phyloP scores from a whole-genome alignment of 306 rosid species.

The Pyrus communis region DNA sequence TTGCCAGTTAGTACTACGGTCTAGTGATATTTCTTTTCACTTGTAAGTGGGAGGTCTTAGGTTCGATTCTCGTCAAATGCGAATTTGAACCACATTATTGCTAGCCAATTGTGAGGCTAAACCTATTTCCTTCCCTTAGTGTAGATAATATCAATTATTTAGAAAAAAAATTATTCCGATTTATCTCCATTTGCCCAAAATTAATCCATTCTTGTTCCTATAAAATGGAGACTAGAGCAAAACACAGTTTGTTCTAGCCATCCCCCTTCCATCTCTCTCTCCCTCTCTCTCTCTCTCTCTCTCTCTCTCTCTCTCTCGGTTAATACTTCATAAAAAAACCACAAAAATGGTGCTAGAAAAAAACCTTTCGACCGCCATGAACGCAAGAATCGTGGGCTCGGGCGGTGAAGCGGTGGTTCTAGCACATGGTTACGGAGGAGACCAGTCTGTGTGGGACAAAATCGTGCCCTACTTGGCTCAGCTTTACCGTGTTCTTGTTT shows the following conservation, averaged over 20 bases:
- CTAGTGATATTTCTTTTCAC: too few relatives aligned
- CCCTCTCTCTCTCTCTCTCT: neutral
- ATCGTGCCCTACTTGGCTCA: slow-evolving; percentile 42
- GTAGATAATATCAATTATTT: too few relatives aligned
- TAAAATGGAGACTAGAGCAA: neutral
- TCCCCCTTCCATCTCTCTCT: neutral
- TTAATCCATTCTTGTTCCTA: neutral
- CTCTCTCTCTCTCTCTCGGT: neutral
- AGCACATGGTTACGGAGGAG: slow-evolving; percentile 81
- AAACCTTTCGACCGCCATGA: slow-evolving; percentile 31
- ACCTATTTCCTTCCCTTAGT: too few relatives aligned
- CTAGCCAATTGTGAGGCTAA: too few relatives aligned
- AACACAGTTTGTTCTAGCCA: neutral
- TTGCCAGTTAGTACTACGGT: too few relatives aligned
- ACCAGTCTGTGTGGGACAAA: slow-evolving; percentile 85
- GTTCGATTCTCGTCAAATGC: too few relatives aligned
- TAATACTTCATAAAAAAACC: slow-evolving; percentile 1
- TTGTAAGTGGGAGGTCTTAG: too few relatives aligned
- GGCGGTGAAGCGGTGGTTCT: slow-evolving; percentile 51
- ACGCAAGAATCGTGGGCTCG: slow-evolving; percentile 39
- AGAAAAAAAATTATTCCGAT: too few relatives aligned
- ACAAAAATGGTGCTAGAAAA: slow-evolving; percentile 25
- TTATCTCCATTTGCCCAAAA: too few relatives aligned
- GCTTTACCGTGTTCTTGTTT: slow-evolving; percentile 37
- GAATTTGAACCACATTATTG: too few relatives aligned